These are phyloP conservation scores for Neofusicoccum cordaticola DNA, from an alignment of 2,329 filamentous ascomycete genomes.

Conservation along the genomic window DNA sequence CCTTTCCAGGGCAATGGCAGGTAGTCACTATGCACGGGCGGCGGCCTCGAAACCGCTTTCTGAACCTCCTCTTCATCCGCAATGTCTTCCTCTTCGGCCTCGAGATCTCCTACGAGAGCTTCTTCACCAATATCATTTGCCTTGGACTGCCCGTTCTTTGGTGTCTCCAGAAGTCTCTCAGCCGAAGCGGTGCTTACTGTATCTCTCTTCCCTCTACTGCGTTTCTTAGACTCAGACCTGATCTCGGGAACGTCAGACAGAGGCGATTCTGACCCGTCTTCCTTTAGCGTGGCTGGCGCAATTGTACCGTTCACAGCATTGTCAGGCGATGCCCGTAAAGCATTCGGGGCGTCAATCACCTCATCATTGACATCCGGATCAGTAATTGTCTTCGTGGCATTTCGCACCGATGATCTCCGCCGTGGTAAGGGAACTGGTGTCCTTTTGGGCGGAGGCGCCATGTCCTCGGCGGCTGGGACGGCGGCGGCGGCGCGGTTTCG, in stretches of 20 bases:
- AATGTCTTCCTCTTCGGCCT: conserved; percentile 53
- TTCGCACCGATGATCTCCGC: neutral
- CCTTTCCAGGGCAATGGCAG: conserved; percentile 90
- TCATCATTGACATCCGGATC: conserved; percentile 39
- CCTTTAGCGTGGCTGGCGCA: conserved; percentile 25
- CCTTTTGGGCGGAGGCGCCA: conserved; percentile 3
- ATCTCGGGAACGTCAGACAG: conserved; percentile 27
- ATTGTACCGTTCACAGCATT: conserved; percentile 32
- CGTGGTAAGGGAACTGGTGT: neutral
- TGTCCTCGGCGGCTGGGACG: neutral
- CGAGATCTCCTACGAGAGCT: conserved; percentile 42
- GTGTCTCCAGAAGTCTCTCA: neutral
- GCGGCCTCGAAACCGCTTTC: conserved; percentile 60
- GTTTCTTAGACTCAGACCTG: neutral
- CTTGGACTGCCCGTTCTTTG: neutral
- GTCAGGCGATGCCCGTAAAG: conserved; percentile 45
- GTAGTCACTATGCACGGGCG: conserved; percentile 77
- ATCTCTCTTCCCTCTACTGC: neutral
- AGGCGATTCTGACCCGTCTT: conserved; percentile 26
- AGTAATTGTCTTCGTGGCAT: neutral
- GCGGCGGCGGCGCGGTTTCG: conserved; percentile 1
- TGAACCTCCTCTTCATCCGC: conserved; percentile 55
- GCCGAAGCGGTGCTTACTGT: neutral
- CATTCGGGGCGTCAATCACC: conserved; percentile 41
- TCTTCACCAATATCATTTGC: conserved; percentile 17